Conservation (phyloP, 2,329 filamentous ascomycete species). For the Dothideomycetidae sp. region DNA sequence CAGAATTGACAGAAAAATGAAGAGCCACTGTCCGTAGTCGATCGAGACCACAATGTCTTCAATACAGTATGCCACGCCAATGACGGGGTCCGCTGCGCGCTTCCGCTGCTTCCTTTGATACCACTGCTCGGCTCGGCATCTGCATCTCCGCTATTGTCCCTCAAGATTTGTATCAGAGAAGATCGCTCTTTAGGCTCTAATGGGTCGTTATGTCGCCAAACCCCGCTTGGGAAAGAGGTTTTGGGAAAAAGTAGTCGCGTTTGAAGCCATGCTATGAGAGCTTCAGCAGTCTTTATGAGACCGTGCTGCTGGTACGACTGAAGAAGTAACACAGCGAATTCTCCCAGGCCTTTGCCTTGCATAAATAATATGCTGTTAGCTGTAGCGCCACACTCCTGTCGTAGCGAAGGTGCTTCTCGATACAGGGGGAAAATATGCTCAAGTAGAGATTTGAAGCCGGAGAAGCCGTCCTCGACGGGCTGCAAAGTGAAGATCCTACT, state of each 20-base stretch:
- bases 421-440: constrained; percentile 59
- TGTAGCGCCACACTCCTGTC: constrained; percentile 74
- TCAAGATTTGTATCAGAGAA: constrained; percentile 61
- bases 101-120: constrained; percentile 39
- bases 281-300: constrained; percentile 69
- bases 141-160: constrained; percentile 49
- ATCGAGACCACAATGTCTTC: constrained; percentile 24
- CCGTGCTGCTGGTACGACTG: constrained; percentile 30
- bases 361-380: constrained; percentile 31
- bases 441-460: constrained; percentile 41
- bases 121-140: constrained; percentile 25
- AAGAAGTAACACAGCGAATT: constrained; percentile 14
- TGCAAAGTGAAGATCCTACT: constrained; percentile 49
- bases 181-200: constrained; percentile 53
- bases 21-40: constrained; percentile 12
- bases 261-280: constrained; percentile 75
- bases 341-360: constrained; percentile 43
- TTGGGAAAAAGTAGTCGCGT: constrained; percentile 50
- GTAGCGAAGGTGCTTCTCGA: constrained; percentile 74
- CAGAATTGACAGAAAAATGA: constrained; percentile 61
- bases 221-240: constrained; percentile 49
- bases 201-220: constrained; percentile 63
- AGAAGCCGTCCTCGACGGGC: neutral
- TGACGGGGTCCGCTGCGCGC: constrained; percentile 66
- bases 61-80: constrained; percentile 80